Evolutionary conservation across 768 basidiomycete species (phyloP).

Genomic region (Calocybe gangraenosa): DNA sequence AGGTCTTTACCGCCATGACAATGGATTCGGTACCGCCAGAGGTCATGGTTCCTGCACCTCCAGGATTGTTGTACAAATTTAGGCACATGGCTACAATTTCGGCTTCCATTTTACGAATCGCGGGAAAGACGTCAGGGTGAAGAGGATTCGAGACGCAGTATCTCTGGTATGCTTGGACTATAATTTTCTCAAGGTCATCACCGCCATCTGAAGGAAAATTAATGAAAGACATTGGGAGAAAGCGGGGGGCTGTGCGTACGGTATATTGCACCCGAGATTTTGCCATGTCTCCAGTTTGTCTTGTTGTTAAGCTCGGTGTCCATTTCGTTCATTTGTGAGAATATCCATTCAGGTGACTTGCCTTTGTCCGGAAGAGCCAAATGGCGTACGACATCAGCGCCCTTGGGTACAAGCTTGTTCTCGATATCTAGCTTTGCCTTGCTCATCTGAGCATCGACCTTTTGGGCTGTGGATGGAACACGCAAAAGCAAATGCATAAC

Average conservation of each 20-base stretch:
- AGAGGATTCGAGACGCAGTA: constrained; percentile 88
- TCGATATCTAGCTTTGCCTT: constrained; percentile 65
- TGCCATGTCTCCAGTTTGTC: constrained; percentile 63
- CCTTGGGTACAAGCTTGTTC: constrained; percentile 61
- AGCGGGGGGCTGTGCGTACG: constrained; percentile 43
- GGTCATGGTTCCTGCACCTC: constrained; percentile 89
- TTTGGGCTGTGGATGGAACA: constrained; percentile 54
- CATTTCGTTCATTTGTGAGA: constrained; percentile 78
- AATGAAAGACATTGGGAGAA: not conserved
- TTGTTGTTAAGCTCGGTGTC: constrained; percentile 48
- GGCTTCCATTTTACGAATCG: constrained; percentile 94
- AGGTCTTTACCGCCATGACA: constrained; percentile 91
- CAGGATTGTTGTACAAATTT: constrained; percentile 77
- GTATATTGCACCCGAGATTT: constrained; percentile 83
- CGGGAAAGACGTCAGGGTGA: constrained; percentile 92
- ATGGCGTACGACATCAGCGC: constrained; percentile 58
- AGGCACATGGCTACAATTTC: constrained; percentile 89
- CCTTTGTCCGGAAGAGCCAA: constrained; percentile 64
- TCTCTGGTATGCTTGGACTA: constrained; percentile 74
- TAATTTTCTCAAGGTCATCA: constrained; percentile 71
- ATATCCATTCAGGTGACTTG: constrained; percentile 66
- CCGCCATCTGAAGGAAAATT: constrained; percentile 87
- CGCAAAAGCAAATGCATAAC: constrained; percentile 54
- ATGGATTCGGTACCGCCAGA: constrained; percentile 96
- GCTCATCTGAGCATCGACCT: constrained; percentile 60